Percentiles rank a stretch among this genome's conserved stretches.
Evolutionary conservation across 208 protist species (phyloP).

Genomic region (Trypanosoma platydactyli): DNA sequence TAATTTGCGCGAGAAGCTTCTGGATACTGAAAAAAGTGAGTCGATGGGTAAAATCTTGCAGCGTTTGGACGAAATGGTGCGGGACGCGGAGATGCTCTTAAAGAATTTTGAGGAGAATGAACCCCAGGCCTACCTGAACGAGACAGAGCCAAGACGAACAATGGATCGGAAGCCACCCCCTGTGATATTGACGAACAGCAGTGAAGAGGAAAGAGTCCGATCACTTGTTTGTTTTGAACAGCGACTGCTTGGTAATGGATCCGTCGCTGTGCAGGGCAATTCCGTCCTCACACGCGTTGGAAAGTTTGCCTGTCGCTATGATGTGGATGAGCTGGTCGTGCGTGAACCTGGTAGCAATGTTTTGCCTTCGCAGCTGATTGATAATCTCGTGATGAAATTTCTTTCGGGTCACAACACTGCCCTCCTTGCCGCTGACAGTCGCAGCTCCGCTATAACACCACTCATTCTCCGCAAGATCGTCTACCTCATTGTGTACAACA

Average conservation of each 20-base stretch:
- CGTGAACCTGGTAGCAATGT: constrained; percentile 40
- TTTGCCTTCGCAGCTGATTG: constrained; percentile 50
- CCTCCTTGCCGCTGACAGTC: constrained; percentile 68
- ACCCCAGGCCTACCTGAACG: constrained; percentile 74
- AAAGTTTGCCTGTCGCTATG: constrained; percentile 58
- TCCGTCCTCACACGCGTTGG: constrained; percentile 48
- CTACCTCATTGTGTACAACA: constrained; percentile 48
- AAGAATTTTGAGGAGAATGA: constrained; percentile 72
- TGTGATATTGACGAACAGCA: not conserved
- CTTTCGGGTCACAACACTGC: constrained; percentile 57
- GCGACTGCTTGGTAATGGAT: constrained; percentile 59
- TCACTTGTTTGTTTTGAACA: constrained; percentile 70
- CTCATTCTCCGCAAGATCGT: constrained; percentile 66
- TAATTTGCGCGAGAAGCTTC: constrained; percentile 54
- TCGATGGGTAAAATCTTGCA: constrained; percentile 52
- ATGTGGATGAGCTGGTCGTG: constrained; percentile 69
- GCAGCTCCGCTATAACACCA: constrained; percentile 69
- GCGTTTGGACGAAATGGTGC: constrained; percentile 67
- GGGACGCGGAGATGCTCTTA: constrained; percentile 63
- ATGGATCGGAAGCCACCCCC: constrained; percentile 1
- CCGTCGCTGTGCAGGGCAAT: constrained; percentile 57
- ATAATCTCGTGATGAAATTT: constrained; percentile 59
- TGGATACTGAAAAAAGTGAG: constrained; percentile 32
- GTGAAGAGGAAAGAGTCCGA: constrained; percentile 32
- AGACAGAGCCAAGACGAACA: constrained; percentile 20